phyloP scores from a whole-genome alignment of 2,329 filamentous ascomycete species.

The Fusarium neocosmosporiellum region DNA sequence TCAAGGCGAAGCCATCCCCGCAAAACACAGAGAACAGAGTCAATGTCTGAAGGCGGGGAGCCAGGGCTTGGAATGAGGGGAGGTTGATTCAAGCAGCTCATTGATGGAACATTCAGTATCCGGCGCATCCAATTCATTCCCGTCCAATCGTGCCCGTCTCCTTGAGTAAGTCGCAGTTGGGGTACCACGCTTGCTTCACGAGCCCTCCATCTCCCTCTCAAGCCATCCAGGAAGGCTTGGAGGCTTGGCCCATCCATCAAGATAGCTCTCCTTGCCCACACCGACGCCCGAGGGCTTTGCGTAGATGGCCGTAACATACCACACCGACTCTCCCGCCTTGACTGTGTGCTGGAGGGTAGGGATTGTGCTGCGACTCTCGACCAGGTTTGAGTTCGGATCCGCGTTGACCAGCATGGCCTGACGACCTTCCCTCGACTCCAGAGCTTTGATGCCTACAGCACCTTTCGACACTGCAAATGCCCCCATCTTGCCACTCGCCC shows the following conservation, averaged over 20 bases:
- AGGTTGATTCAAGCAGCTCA: slow-evolving; percentile 28
- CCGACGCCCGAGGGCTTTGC: slow-evolving; percentile 70
- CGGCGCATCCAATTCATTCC: slow-evolving; percentile 13
- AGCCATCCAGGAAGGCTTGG: slow-evolving; percentile 72
- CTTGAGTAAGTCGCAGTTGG: slow-evolving; percentile 13
- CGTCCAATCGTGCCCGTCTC: slow-evolving; percentile 20
- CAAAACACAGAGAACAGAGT: slow-evolving; percentile 14
- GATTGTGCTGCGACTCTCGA: slow-evolving; percentile 77
- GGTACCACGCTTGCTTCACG: slow-evolving; percentile 15
- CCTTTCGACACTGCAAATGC: slow-evolving; percentile 68
- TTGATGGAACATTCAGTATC: slow-evolving; percentile 41
- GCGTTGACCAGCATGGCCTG: slow-evolving; percentile 76
- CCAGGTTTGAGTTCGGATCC: slow-evolving; percentile 82
- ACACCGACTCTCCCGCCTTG: slow-evolving; percentile 65
- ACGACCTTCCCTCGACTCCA: slow-evolving; percentile 61
- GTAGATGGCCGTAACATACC: slow-evolving; percentile 79
- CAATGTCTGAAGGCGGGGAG: slow-evolving; percentile 18
- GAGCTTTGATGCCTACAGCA: slow-evolving; percentile 67
- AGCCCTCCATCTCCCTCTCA: slow-evolving; percentile 58
- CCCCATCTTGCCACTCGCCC: slow-evolving; percentile 61
- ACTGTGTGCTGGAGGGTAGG: slow-evolving; percentile 75
- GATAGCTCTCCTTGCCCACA: slow-evolving; percentile 63
- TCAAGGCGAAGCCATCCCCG: slow-evolving; percentile 24
- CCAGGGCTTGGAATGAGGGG: slow-evolving; percentile 26
- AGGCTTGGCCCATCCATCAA: slow-evolving; percentile 69